These are phyloP conservation scores for Neurospora discreta DNA, from an alignment of 495 filamentous ascomycete species.

Conservation along the genomic window DNA sequence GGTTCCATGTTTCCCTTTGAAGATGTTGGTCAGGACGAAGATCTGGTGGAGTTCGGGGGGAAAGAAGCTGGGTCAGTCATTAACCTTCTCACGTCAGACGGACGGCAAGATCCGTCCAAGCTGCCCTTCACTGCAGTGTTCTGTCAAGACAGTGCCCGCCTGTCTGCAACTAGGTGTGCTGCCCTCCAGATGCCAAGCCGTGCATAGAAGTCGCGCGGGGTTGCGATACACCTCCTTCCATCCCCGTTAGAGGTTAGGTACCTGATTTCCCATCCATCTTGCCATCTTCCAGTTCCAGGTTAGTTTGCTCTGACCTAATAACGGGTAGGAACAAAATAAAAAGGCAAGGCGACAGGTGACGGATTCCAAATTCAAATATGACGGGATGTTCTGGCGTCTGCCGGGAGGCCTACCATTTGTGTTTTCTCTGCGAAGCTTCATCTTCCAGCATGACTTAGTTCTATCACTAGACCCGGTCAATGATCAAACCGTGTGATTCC, in stretches of 20 bases:
- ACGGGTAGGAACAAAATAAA: not conserved
- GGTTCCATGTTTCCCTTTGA: not conserved
- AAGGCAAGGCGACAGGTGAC: not conserved
- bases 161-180: not conserved
- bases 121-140: not conserved
- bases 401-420: not conserved
- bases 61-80: not conserved
- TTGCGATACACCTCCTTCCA: not conserved
- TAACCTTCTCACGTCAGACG: not conserved
- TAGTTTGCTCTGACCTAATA: not conserved
- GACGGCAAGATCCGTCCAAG: not conserved
- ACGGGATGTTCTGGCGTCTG: not conserved
- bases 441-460: not conserved
- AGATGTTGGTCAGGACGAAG: not conserved
- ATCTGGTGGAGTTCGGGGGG: not conserved
- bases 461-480: not conserved
- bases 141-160: too few species aligned
- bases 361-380: not conserved
- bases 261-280: not conserved
- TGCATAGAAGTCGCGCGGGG: not conserved
- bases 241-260: not conserved
- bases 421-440: not conserved
- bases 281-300: not conserved
- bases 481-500: not conserved
- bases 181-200: not conserved